Base-by-base conservation (phyloP, 2,329 filamentous ascomycete species). In the Cladosporium colombiae region DNA sequence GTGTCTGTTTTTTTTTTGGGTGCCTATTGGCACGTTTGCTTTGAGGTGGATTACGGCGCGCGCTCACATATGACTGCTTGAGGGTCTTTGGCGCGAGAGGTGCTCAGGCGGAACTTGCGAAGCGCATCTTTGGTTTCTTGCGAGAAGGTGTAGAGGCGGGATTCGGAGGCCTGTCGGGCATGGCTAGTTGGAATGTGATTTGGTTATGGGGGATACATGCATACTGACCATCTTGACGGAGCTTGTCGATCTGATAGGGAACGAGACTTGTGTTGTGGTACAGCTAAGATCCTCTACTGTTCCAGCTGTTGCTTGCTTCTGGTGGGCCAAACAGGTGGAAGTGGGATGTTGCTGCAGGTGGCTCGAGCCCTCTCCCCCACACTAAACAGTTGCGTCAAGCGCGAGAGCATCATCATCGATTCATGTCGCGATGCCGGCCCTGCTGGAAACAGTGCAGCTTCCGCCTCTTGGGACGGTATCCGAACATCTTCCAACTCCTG, bases 21-120 rank as follows among this genome's bases (percentile, higher is more conserved):
- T 10, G 1, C 14, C 14, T 14, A 1, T 40, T 13, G 16, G 16
- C n/a, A 1, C 1, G 5, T n/a, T 55, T 11, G n/a, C 21, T 33
- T 5, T 52, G 14, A n/a, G n/a, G n/a, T n/a, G n/a, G n/a, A n/a
- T n/a, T n/a, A n/a, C n/a, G n/a, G n/a, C n/a, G n/a, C n/a, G 11
- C 16, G 13, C 89, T 80, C 91, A 98, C 95, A 98, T 72, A 99
- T 96, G 68, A 96, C 88, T 68, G 93, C 95, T 82, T 97, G 92
- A 0, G 93, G 90, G 56, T 90, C 88, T 76, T 90, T 94, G 62
- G 92, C 89, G 70, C 95, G 85, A 37, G 93, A 97, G 2, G 95
- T 98, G 29, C 90, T 88, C 31, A 99, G 85, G 60, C 95, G 91
- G 82, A 99, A 99, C 81, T 97, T 98, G 79, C 92, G 91, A 70